Evolutionary conservation across 768 basidiomycete genomes (phyloP).

Genomic region (Gelatoporia subvermispora): DNA sequence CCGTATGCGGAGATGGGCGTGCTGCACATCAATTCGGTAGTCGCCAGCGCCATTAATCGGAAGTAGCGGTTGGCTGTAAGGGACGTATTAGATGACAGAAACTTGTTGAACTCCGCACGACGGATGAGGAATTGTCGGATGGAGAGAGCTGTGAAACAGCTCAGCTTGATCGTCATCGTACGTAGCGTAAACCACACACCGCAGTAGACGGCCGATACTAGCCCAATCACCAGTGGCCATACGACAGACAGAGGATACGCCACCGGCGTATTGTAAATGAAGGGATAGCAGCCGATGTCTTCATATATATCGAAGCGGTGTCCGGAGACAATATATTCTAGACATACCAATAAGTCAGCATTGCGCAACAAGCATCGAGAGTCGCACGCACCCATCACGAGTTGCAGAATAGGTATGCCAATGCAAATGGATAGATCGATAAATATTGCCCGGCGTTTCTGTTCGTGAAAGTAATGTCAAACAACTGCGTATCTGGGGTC

Average conservation of each 20-base stretch:
- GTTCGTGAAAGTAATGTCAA: conserved; percentile 5
- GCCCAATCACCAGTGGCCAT: conserved; percentile 19
- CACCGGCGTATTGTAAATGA: conserved; percentile 39
- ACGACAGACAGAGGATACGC: conserved; percentile 25
- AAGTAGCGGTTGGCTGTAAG: conserved; percentile 39
- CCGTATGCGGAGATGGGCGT: conserved; percentile 33
- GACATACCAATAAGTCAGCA: no score
- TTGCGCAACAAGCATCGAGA: conserved; percentile 1
- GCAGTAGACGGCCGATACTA: conserved; percentile 30
- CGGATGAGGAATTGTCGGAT: conserved; percentile 41
- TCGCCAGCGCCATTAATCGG: conserved; percentile 52
- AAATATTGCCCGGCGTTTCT: conserved; percentile 42
- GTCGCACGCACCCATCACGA: conserved; percentile 16
- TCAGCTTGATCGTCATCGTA: not conserved
- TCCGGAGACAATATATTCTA: conserved; percentile 35
- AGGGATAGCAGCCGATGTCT: conserved; percentile 51
- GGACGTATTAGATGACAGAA: conserved; percentile 28
- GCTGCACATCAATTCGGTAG: conserved; percentile 38
- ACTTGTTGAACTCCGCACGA: conserved; percentile 42
- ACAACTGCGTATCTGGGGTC: conserved; percentile 1
- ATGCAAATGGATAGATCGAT: conserved; percentile 4
- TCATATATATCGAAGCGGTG: conserved; percentile 59
- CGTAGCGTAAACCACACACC: conserved; percentile 24
- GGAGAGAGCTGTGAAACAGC: conserved; percentile 24
- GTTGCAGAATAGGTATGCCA: conserved; percentile 1